Base-by-base conservation (phyloP, 2,329 filamentous ascomycete species). In the Mycosphaerella arachidis region DNA sequence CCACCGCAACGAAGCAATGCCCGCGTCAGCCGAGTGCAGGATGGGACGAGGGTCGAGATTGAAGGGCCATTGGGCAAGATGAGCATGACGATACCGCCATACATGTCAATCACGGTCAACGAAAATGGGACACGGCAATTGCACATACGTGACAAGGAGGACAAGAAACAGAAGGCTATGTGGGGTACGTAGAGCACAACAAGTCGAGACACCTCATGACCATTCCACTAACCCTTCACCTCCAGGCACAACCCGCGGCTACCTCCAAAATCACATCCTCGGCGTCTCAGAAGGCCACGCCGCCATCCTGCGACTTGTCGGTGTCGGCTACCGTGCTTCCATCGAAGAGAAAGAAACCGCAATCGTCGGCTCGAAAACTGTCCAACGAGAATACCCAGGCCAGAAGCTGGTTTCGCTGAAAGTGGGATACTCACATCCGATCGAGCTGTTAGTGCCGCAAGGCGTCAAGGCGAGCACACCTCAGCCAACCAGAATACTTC, bases 251-350 rank as follows among this genome's bases (percentile, higher is more conserved):
- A 89, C 87, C 48, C 92, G 94, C 78, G 87, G 92, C 35, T 93
- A 96, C 73, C 82, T 99, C 57, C 89, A 90, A 70, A 95, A 94
- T 74, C 86, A 95, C 79, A 89, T 99, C 63, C 86, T 92, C 64
- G 94, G 94, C 61, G 94, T 99, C 24, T 96, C 91, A 40, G 94
- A 99, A 83, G 94, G 94, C 37, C 94, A 99, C 78, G 92, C 91
- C 18, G 92, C 92, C 35, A 92, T 99, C 68, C 82, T 99, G 56
- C 88, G 93, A 65, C 83, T 99, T 56, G 92, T 97, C 30, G 94
- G 94, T 72, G 94, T 99, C 60, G 94, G 94, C 62, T 99, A 97
- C 82, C 85, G 93, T 76, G 94, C 94, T 16, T 89, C 86, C 4
- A 84, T 99, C 68, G 92, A 97, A 75, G 50, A 52, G 30, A 52